phyloP scores from a whole-genome alignment of 345 rosid genomes.

The Eucalyptus lansdowneana region DNA sequence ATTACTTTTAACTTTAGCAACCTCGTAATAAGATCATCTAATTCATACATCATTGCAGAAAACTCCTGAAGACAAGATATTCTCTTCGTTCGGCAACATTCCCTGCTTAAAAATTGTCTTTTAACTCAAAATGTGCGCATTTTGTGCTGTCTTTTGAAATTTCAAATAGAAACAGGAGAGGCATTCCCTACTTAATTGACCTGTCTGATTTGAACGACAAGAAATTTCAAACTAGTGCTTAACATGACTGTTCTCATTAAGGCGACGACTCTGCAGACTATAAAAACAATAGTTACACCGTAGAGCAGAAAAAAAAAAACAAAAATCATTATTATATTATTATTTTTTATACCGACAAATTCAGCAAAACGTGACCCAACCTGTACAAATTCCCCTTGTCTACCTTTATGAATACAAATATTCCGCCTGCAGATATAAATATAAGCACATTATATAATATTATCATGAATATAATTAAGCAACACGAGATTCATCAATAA shows the following conservation, averaged over 20 bases:
- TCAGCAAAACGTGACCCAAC: background rate
- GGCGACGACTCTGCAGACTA: background rate
- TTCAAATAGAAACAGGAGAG: background rate
- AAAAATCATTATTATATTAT: background rate
- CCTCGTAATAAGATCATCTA: background rate
- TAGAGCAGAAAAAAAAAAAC: background rate
- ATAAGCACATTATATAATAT: background rate
- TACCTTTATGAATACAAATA: background rate
- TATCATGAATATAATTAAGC: background rate
- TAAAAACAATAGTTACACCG: background rate
- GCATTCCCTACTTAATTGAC: background rate
- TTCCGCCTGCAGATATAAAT: background rate
- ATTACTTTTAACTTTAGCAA: background rate
- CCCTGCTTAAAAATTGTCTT: background rate
- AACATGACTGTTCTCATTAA: background rate
- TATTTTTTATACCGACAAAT: background rate
- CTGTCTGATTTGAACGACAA: background rate
- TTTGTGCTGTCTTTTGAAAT: background rate
- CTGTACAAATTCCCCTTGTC: background rate
- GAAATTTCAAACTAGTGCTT: background rate
- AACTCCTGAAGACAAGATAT: background rate
- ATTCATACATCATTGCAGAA: background rate
- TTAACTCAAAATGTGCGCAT: background rate
- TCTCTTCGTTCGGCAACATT: background rate
- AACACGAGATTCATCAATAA: background rate